Percentiles rank a stretch among this genome's conserved stretches.
Evolutionary conservation across 345 rosid genomes (phyloP).

Genomic region (Eucalyptus cladocalyx): DNA sequence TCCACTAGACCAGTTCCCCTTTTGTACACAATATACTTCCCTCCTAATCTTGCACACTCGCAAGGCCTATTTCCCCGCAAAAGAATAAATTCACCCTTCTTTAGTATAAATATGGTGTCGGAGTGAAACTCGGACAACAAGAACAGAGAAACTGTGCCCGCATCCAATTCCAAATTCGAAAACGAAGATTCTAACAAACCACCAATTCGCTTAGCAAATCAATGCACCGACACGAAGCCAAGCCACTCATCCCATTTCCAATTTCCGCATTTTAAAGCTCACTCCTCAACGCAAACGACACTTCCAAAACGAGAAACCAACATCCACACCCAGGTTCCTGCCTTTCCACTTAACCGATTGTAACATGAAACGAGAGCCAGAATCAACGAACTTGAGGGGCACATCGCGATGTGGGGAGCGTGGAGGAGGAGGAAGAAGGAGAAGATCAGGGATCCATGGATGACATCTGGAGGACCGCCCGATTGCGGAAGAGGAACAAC

Average conservation of each 20-base stretch:
- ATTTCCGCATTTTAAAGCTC: no score
- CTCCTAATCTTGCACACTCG: background rate
- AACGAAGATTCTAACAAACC: background rate
- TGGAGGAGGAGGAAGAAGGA: no score
- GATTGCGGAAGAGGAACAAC: fast-evolving
- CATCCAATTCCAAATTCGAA: background rate
- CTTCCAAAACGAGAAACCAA: no score
- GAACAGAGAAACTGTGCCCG: background rate
- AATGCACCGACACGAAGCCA: no score
- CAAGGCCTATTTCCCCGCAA: background rate
- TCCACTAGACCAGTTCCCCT: fast-evolving
- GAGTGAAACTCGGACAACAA: background rate
- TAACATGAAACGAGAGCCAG: no score
- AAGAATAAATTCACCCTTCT: background rate
- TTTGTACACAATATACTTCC: background rate
- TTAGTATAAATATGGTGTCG: background rate
- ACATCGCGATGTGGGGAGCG: no score
- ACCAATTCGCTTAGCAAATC: no score
- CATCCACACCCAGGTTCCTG: no score
- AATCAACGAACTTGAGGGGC: no score
- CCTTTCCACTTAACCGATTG: no score
- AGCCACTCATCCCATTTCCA: no score
- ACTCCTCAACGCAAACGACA: no score
- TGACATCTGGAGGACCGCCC: fast-evolving
- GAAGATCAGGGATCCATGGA: fast-evolving